Percentiles rank a stretch among this genome's conserved stretches.
These are phyloP conservation scores for Aurifilum marmelostoma DNA, from an alignment of 2,329 filamentous ascomycete genomes.

Conservation along the genomic window DNA sequence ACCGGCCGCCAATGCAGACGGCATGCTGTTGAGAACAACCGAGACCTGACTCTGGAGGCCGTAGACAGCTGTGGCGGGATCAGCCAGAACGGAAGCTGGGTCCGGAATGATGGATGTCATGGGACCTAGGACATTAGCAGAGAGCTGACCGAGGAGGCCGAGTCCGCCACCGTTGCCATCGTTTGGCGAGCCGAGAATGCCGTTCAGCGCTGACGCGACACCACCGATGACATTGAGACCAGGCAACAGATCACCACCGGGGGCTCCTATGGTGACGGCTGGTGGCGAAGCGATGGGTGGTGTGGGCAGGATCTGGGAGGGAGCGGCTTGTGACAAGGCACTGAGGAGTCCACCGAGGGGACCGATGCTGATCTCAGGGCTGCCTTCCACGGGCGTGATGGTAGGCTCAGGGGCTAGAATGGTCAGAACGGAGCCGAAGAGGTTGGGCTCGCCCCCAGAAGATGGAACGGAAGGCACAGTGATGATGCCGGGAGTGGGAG, in stretches of 20 bases:
- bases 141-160: constrained; percentile 27
- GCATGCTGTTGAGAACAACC: constrained; percentile 24
- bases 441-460: not conserved
- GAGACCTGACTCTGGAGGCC: constrained; percentile 24
- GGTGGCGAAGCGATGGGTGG: constrained; percentile 13
- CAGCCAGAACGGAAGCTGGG: constrained; percentile 21
- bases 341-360: constrained; percentile 26
- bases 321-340: constrained; percentile 24
- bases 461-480: not conserved
- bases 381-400: constrained; percentile 12
- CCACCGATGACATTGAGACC: constrained; percentile 21
- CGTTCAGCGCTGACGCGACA: constrained; percentile 22
- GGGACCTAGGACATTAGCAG: constrained; percentile 24
- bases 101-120: constrained; percentile 25
- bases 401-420: constrained; percentile 23
- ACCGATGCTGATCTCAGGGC: not conserved
- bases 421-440: constrained; percentile 26
- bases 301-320: constrained; percentile 6
- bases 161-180: not conserved
- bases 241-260: constrained; percentile 8
- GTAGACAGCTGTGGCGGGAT: constrained; percentile 24
- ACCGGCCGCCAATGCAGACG: constrained; percentile 27
- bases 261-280: not conserved
- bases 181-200: constrained; percentile 19
- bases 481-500: constrained; percentile 14